Evolutionary conservation across 1,284 basidiomycete genomes (phyloP).

Genomic region (Tetrapyrgos nigripes): DNA sequence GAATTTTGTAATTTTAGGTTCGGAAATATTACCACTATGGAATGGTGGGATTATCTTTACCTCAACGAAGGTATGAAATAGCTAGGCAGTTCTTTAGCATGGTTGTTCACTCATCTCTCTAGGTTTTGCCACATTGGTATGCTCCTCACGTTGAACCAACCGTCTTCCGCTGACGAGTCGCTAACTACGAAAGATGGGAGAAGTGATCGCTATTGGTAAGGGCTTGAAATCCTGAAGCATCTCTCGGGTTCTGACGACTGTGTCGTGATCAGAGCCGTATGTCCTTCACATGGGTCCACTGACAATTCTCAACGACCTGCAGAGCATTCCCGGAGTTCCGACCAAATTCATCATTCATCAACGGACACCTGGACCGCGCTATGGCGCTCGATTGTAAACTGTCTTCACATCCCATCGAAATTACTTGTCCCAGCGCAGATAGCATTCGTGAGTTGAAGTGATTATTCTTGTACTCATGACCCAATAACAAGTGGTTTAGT

Average conservation of each 20-base stretch:
- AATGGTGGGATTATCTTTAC: conserved; percentile 93
- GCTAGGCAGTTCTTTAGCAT: neutral
- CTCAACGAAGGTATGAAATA: conserved; percentile 72
- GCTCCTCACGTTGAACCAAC: conserved; percentile 26
- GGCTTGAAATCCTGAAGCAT: neutral
- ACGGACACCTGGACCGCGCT: conserved; percentile 67
- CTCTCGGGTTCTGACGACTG: conserved; percentile 16
- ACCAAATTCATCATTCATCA: conserved; percentile 74
- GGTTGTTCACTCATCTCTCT: conserved; percentile 21
- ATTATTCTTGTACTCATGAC: neutral
- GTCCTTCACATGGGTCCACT: neutral
- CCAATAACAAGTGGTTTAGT: neutral
- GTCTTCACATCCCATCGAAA: conserved; percentile 96
- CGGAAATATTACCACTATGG: conserved; percentile 93
- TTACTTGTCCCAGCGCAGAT: conserved; percentile 88
- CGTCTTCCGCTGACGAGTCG: conserved; percentile 4
- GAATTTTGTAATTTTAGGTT: conserved; percentile 58
- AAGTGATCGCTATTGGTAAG: conserved; percentile 48
- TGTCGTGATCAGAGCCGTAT: neutral
- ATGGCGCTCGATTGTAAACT: conserved; percentile 87
- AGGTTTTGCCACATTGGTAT: conserved; percentile 87
- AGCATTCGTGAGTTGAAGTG: conserved; percentile 60
- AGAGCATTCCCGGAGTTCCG: conserved; percentile 85
- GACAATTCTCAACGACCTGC: neutral
- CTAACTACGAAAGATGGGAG: neutral